phyloP scores from a whole-genome alignment of 2,329 filamentous ascomycete species.

The Aureobasidium melanogenum region DNA sequence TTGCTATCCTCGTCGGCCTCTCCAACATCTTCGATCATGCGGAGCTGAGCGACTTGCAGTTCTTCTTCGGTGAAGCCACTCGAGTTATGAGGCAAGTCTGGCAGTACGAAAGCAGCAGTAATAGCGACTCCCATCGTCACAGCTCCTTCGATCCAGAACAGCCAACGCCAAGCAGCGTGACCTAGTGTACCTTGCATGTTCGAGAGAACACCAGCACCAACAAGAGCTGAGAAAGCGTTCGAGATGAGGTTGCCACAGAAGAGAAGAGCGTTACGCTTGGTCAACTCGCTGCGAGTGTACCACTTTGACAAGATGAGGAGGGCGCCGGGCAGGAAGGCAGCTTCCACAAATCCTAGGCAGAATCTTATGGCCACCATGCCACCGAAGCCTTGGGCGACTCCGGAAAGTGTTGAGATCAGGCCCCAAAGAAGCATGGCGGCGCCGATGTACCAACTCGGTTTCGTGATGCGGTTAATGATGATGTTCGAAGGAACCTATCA shows the following conservation, averaged over 20 bases:
- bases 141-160: slow-evolving; percentile 49
- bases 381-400: slow-evolving; percentile 25
- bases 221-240: slow-evolving; percentile 58
- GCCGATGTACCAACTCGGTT: slow-evolving; percentile 31
- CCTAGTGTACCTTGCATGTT: slow-evolving; percentile 52
- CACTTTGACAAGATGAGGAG: slow-evolving; percentile 38
- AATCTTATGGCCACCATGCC: slow-evolving; percentile 30
- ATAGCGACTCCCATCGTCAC: slow-evolving; percentile 55
- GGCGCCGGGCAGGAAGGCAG: slow-evolving; percentile 32
- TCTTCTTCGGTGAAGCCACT: slow-evolving; percentile 29
- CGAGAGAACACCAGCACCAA: slow-evolving; percentile 49
- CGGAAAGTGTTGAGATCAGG: slow-evolving; percentile 29
- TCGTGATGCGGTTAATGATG: slow-evolving; percentile 33
- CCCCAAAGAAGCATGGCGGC: slow-evolving; percentile 32
- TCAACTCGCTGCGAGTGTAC: slow-evolving; percentile 42
- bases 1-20: slow-evolving; percentile 33
- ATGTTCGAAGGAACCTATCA: slow-evolving; percentile 37
- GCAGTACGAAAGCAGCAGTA: slow-evolving; percentile 48
- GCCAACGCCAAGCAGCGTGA: slow-evolving; percentile 44
- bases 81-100: slow-evolving; percentile 28
- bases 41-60: slow-evolving; percentile 29
- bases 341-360: slow-evolving; percentile 36
- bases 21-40: slow-evolving; percentile 25
- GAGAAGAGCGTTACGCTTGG: slow-evolving; percentile 19
- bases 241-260: slow-evolving; percentile 31